Evolutionary conservation across 202 grass and related monocot species (phyloP).

Genomic region (Carex arenaria): DNA sequence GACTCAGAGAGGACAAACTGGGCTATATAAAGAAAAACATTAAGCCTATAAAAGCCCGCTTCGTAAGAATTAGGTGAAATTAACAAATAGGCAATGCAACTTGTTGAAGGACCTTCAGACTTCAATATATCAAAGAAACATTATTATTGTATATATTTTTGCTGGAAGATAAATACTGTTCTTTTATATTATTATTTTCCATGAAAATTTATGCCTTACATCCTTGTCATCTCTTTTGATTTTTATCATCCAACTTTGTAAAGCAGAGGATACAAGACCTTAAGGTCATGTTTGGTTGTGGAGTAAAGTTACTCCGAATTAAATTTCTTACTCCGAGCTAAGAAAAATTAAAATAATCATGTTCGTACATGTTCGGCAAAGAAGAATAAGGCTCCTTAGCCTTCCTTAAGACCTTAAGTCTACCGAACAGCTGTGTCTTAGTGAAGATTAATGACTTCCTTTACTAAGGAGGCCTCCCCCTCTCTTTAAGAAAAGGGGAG

Average conservation of each 20-base stretch:
- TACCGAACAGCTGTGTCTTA: too few species aligned
- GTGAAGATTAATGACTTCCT: too few species aligned
- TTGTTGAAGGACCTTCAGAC: background rate
- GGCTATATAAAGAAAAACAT: background rate
- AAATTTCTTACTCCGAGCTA: too few species aligned
- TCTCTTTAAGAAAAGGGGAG: too few species aligned
- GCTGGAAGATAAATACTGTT: background rate
- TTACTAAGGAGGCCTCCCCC: too few species aligned
- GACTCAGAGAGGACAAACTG: background rate
- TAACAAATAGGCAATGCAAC: background rate
- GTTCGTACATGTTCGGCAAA: too few species aligned
- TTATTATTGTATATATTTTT: background rate
- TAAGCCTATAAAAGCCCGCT: background rate
- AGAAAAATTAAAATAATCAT: too few species aligned
- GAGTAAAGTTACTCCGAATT: too few species aligned
- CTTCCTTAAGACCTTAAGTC: too few species aligned
- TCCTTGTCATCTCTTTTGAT: background rate
- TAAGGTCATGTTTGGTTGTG: too few species aligned
- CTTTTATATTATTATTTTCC: background rate
- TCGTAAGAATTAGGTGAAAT: background rate
- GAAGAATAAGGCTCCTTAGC: too few species aligned
- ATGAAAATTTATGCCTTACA: background rate
- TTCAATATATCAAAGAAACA: background rate
- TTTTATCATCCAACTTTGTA: background rate
- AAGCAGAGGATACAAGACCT: background rate